Conservation (phyloP, 768 basidiomycete species). For the Hericium erinaceus region DNA sequence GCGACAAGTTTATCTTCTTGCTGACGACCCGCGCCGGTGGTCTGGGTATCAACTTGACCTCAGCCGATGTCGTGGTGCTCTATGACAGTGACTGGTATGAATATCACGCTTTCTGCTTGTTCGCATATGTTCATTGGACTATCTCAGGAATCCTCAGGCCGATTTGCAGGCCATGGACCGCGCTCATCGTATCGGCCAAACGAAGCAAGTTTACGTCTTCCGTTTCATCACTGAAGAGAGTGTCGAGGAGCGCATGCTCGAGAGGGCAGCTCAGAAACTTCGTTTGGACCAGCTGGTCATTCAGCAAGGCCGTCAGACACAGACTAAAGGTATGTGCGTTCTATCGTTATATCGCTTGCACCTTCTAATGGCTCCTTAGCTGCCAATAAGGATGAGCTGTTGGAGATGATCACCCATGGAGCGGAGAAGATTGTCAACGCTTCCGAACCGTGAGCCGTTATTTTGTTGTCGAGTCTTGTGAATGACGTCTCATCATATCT, state of each 20-base stretch:
- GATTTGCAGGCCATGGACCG: constrained; percentile 99
- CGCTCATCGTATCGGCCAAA: constrained; percentile 93
- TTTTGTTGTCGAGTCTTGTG: not conserved
- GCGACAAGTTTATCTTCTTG: constrained; percentile 94
- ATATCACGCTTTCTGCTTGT: not conserved
- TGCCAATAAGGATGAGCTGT: constrained; percentile 88
- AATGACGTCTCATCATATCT: not conserved
- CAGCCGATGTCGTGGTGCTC: constrained; percentile 89
- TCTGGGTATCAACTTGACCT: constrained; percentile 91
- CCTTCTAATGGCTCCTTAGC: constrained; percentile 33
- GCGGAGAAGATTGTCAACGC: constrained; percentile 94
- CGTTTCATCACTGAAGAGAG: constrained; percentile 94
- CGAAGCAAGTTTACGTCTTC: constrained; percentile 95
- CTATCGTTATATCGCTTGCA: not conserved
- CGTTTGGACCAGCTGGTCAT: constrained; percentile 94
- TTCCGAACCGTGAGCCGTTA: constrained; percentile 50
- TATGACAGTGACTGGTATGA: constrained; percentile 92
- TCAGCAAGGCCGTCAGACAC: constrained; percentile 85
- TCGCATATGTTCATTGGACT: not conserved
- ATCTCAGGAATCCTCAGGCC: constrained; percentile 88
- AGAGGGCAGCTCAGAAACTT: constrained; percentile 91
- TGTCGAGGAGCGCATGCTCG: constrained; percentile 92
- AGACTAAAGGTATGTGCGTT: constrained; percentile 52
- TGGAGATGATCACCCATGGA: constrained; percentile 98
- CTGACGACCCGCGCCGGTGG: constrained; percentile 96